These are phyloP conservation scores for Cercospora zeae-maydis DNA, from an alignment of 2,329 filamentous ascomycete species.

Conservation along the genomic window DNA sequence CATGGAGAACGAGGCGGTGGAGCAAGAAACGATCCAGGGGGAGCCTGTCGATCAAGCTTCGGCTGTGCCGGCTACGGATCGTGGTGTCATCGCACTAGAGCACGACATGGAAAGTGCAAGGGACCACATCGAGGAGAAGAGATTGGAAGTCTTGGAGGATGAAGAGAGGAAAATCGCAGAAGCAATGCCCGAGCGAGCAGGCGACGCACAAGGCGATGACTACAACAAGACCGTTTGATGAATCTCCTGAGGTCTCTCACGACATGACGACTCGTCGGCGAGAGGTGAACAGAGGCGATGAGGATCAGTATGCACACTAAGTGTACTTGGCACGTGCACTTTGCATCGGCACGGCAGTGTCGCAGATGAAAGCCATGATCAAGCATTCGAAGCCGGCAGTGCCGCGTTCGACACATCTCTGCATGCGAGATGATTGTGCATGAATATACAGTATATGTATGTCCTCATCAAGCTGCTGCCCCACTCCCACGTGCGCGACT, in stretches of 20 bases:
- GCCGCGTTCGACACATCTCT: not conserved
- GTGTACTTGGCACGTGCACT: not conserved
- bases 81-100: constrained; percentile 32
- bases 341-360: not conserved
- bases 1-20: constrained; percentile 20
- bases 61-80: constrained; percentile 19
- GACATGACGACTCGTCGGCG: not conserved
- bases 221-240: constrained; percentile 48
- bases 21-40: constrained; percentile 12
- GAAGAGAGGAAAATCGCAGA: constrained; percentile 38
- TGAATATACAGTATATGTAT: not conserved
- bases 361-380: not conserved
- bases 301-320: not conserved
- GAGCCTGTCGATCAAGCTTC: constrained; percentile 5
- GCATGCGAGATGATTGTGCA: not conserved
- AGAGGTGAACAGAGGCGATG: not conserved
- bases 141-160: constrained; percentile 41
- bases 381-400: not conserved
- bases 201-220: constrained; percentile 47
- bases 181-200: constrained; percentile 44
- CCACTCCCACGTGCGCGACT: not conserved
- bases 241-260: not conserved
- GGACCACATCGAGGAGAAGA: constrained; percentile 40
- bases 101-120: constrained; percentile 41
- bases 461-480: not conserved